Base-by-base conservation (phyloP, 2,329 filamentous ascomycete genomes). In the Reticulascus tulasneorum region DNA sequence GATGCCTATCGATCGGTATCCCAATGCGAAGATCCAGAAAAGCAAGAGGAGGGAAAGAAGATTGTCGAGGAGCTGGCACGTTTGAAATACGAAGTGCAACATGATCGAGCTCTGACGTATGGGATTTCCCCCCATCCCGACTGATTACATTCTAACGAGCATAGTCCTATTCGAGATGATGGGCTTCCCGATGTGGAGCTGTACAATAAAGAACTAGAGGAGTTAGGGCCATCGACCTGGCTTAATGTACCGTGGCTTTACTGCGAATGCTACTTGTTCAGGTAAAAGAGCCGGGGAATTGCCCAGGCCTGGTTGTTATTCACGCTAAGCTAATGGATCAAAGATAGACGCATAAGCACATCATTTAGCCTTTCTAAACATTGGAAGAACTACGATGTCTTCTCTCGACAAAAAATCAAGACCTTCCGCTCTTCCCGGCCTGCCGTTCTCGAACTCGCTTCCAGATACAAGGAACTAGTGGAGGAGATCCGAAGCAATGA, bases 41-140 rank as follows among this genome's bases (percentile, higher is more conserved):
- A 84, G 55, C 63, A 72, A 22, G 75, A 76, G 17, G 93, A 97
- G 60, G 93, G 93, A 52, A 96, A 96, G 69, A 71, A 69, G 50
- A 89, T 98, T 42, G 75, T 94, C 26, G 79, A 85, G 55, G 76
- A 84, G 48, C 72, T 98, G 10, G 84, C 83, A 6, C 77, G 73
- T 47, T 73, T 98, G 52, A 98, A 98, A 66, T 96, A 97, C 64
- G 91, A 97, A 64, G 67, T 97, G 28, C 86, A 95, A 58, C 93
- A 98, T 57, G 82, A 96, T 60, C 79, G 89, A 27, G 69, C 77
- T 45, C 63, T 97, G 50, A 82, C 75, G 86, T 91, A 71, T 45
- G 76, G 38, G n/a, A n/a, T n/a, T n/a, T n/a, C 9, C n/a, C 18
- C n/a, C 9, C 9, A 6, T 7, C n/a, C 4, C n/a, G 4, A 23